These are phyloP conservation scores for Nicotiana tomentosiformis DNA, from an alignment of 257 asterid genomes.

Conservation along the genomic window DNA sequence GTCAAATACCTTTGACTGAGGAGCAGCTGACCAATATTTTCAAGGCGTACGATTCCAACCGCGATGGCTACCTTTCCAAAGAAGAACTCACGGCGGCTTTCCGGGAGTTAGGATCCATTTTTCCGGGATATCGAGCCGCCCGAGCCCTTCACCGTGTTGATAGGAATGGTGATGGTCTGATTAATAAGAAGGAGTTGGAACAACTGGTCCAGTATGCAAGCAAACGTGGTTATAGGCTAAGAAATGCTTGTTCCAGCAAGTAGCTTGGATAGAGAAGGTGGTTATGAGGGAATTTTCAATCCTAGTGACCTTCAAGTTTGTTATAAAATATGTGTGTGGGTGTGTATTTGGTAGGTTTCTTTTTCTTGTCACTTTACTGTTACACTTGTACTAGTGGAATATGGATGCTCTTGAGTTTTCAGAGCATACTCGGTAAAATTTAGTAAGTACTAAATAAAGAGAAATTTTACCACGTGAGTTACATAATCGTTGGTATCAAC, in stretches of 20 bases:
- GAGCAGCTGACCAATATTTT: not conserved
- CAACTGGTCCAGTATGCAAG: constrained; percentile 10
- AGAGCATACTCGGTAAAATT: not conserved
- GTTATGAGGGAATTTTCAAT: not conserved
- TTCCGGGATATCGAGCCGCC: constrained; percentile 15
- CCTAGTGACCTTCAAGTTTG: not conserved
- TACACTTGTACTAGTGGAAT: not conserved
- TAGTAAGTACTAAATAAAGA: no score
- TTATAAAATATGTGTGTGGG: not conserved
- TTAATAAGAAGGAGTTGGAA: constrained; percentile 6
- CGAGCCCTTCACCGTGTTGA: constrained; percentile 1
- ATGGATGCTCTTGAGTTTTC: not conserved
- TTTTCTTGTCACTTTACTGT: not conserved
- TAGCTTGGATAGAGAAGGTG: not conserved
- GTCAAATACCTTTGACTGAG: not conserved
- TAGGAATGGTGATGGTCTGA: constrained; percentile 13
- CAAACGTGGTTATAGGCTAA: constrained; percentile 1
- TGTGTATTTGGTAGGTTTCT: not conserved
- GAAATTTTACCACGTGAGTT: no score
- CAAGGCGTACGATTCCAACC: not conserved
- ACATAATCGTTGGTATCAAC: no score
- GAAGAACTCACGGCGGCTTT: constrained; percentile 15
- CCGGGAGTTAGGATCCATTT: not conserved
- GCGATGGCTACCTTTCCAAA: constrained; percentile 7
- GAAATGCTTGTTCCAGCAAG: not conserved